phyloP scores from a whole-genome alignment of 148 eudicot genomes.

The Drosera capensis region DNA sequence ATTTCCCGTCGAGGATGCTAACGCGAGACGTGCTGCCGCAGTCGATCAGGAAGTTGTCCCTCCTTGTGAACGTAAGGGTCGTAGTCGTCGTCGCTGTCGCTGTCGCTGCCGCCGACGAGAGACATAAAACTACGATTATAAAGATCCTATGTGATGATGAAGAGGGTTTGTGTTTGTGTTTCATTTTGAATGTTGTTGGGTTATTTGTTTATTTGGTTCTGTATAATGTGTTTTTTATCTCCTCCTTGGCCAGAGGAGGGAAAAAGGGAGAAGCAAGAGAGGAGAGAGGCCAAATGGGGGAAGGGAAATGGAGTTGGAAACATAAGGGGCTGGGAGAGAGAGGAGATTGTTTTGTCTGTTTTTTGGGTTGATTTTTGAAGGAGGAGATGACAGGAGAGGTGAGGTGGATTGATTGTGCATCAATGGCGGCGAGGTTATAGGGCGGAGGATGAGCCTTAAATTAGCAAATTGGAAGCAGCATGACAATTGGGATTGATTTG shows the following conservation, averaged over 20 bases:
- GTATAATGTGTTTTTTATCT: too few species aligned
- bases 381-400: too few species aligned
- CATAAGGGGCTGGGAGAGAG: not conserved
- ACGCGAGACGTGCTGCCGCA: constrained; percentile 41
- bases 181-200: too few species aligned
- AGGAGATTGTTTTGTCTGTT: not conserved
- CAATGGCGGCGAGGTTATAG: too few species aligned
- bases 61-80: constrained; percentile 28
- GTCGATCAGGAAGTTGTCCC: constrained; percentile 42
- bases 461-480: too few species aligned
- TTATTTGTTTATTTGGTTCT: too few species aligned
- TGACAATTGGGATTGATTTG: too few species aligned
- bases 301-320: not conserved
- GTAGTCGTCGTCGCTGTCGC: not conserved
- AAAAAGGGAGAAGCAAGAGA: not conserved
- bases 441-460: too few species aligned
- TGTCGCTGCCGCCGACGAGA: not conserved
- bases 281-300: not conserved
- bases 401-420: too few species aligned
- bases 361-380: not conserved
- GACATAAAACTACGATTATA: constrained; percentile 3
- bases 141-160: not conserved
- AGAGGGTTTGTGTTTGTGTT: not conserved
- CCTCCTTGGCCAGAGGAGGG: not conserved
- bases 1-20: constrained; percentile 30